Evolutionary conservation across 768 basidiomycete genomes (phyloP), one percentile per base, ranked within the genome.

Genomic region (Chiua virens): DNA sequence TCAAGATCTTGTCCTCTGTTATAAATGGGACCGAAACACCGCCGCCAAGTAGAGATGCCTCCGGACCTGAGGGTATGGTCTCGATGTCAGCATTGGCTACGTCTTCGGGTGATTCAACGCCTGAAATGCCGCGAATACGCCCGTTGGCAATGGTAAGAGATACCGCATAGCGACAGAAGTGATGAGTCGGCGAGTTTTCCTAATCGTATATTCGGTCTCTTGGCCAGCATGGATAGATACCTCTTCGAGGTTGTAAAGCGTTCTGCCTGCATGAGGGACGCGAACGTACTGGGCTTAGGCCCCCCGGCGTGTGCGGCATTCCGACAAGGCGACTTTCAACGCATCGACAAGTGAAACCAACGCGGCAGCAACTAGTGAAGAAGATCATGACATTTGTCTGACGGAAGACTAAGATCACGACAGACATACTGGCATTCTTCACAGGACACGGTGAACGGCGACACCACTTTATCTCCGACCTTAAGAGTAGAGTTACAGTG

Each of bases 131-230:
- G 88, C 88, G 59, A 89, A 91, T 15, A 86, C 79, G 5, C 87
- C 88, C 0, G 89, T 91, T 4, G 89, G 89, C 14, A 90, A n/a
- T n/a, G n/a, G n/a, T n/a, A n/a, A n/a, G n/a, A 75, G 59, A 90
- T 89, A 59, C 91, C 89, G 10, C 86, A 85, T 8, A 91, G 73
- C 49, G 91, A 71, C 20, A 91, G 75, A 40, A 90, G 71, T 1
- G 87, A 86, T 35, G 78, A 80, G 56, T 90, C 86, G 4, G 80
- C 62, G 5, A 89, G 68, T 10, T 63, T 65, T 15, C 67, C 65
- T 39, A 27, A 80, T 65, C 1, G 73, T 65, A 32, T 68, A 59
- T 54, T 72, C 76, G 49, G 35, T 42, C 64, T n/a, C 64, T 45
- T 13, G 73, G 53, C 18, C 65, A 8, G 59, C 54, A n/a, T n/a